phyloP scores from a whole-genome alignment of 2,329 filamentous ascomycete species.

The Aspergillus sp. region DNA sequence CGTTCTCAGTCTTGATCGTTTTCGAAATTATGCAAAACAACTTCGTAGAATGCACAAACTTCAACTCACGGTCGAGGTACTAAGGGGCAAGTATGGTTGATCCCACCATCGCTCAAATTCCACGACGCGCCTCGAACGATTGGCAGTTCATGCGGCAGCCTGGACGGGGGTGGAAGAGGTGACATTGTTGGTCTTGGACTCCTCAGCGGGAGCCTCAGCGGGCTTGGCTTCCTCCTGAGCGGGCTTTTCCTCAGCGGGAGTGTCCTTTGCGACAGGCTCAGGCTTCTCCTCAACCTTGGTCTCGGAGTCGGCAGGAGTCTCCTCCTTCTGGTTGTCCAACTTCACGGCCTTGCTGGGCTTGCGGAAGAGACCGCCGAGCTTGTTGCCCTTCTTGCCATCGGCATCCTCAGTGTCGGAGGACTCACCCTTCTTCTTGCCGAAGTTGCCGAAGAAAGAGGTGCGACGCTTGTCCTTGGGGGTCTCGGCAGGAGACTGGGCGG shows the following conservation, averaged over 20 bases:
- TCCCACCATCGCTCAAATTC: constrained; percentile 40
- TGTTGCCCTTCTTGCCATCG: constrained; percentile 40
- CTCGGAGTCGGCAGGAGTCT: constrained; percentile 25
- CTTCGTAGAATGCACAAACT: constrained; percentile 7
- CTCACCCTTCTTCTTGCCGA: constrained; percentile 46
- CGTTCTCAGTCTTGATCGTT: constrained; percentile 4
- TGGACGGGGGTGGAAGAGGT: constrained; percentile 31
- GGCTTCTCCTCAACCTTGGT: constrained; percentile 23
- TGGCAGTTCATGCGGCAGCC: constrained; percentile 37
- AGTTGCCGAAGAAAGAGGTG: constrained; percentile 49
- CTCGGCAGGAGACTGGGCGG: constrained; percentile 25
- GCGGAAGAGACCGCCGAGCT: constrained; percentile 44
- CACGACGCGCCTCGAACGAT: constrained; percentile 24
- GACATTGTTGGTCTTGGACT: constrained; percentile 29
- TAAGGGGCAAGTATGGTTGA: constrained; percentile 21
- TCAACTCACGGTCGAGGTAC: constrained; percentile 18
- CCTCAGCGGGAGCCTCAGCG: constrained; percentile 22
- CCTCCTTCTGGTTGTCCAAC: constrained; percentile 33
- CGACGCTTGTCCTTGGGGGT: constrained; percentile 43
- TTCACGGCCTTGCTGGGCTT: constrained; percentile 44
- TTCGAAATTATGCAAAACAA: background rate
- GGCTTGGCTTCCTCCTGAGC: constrained; percentile 18
- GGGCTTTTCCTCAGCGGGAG: constrained; percentile 17
- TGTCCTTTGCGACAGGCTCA: constrained; percentile 16
- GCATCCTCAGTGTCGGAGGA: constrained; percentile 42